These are phyloP conservation scores for Ilex aquifolium DNA, from an alignment of 257 asterid species.

Conservation along the genomic window DNA sequence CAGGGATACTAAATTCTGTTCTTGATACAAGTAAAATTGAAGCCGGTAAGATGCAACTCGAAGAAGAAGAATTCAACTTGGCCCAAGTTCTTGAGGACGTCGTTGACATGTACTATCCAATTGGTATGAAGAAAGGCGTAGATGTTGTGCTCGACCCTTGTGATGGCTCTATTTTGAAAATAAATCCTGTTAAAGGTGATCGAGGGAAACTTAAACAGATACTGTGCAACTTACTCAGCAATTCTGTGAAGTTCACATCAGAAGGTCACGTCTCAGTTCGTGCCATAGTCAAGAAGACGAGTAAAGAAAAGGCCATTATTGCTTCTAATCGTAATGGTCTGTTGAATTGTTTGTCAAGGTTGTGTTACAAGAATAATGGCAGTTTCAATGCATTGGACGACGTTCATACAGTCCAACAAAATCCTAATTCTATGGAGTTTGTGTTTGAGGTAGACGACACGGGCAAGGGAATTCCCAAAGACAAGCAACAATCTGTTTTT, in stretches of 20 bases:
- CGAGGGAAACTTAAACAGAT: too few species aligned
- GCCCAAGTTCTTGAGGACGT: constrained; percentile 54
- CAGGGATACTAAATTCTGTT: constrained; percentile 20
- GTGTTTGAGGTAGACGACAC: constrained; percentile 71
- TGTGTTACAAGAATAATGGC: constrained; percentile 16
- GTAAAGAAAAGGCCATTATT: constrained; percentile 20
- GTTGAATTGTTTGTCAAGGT: constrained; percentile 22
- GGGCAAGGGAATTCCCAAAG: constrained; percentile 74
- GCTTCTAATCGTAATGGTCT: constrained; percentile 19
- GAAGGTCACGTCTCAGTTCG: too few species aligned
- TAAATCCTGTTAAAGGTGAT: background rate
- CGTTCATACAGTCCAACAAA: constrained; percentile 19
- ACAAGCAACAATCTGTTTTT: constrained; percentile 50
- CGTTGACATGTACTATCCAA: constrained; percentile 51
- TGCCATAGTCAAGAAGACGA: too few species aligned
- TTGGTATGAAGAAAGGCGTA: constrained; percentile 20
- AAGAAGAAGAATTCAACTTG: constrained; percentile 55
- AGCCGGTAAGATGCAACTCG: constrained; percentile 57
- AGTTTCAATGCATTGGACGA: constrained; percentile 17
- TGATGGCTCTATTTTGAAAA: too few species aligned
- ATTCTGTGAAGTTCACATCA: too few species aligned
- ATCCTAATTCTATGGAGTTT: constrained; percentile 48
- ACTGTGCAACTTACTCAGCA: too few species aligned
- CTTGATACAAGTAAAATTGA: constrained; percentile 70
- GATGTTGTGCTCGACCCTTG: too few species aligned